A percentile compares a stretch with the other conserved stretches of the same genome.
Conservation (phyloP, 2,329 filamentous ascomycete genomes). For the Colletotrichum lupini region DNA sequence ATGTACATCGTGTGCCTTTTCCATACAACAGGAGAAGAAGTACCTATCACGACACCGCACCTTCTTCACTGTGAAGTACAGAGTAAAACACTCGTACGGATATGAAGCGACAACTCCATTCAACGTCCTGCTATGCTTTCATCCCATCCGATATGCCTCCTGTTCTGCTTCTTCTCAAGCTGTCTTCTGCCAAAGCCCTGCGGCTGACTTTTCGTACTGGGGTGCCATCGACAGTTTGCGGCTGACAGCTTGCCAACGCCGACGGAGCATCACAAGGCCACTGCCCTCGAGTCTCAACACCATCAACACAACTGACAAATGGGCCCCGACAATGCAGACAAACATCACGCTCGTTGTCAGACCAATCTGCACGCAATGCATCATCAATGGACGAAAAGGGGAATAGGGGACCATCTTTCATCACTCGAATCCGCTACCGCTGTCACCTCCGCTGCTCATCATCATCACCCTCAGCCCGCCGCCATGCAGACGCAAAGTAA, state of each 20-base stretch:
- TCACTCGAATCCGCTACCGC: slow-evolving; percentile 2
- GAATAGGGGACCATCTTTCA: slow-evolving; percentile 16
- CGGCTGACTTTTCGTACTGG: slow-evolving; percentile 8
- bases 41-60: not conserved
- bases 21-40: not conserved
- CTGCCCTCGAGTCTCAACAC: not conserved
- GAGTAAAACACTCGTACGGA: not conserved
- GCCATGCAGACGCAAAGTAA: not conserved
- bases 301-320: slow-evolving; percentile 8
- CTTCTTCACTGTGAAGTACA: not conserved
- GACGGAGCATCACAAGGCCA: not conserved
- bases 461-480: slow-evolving; percentile 11
- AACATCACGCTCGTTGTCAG: slow-evolving; percentile 1
- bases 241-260: not conserved
- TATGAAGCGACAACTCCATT: not conserved
- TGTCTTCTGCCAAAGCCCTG: not conserved
- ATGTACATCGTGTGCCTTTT: not conserved
- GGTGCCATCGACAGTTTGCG: not conserved
- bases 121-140: slow-evolving; percentile 14
- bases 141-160: not conserved
- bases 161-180: not conserved
- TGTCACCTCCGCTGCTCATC: slow-evolving; percentile 17
- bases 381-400: slow-evolving; percentile 9
- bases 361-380: slow-evolving; percentile 23
- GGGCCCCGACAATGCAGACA: slow-evolving; percentile 14